A percentile compares a stretch with the other conserved stretches of the same genome.
These are phyloP conservation scores for Mycena epipterygia DNA, from an alignment of 768 basidiomycete genomes.

Conservation along the genomic window DNA sequence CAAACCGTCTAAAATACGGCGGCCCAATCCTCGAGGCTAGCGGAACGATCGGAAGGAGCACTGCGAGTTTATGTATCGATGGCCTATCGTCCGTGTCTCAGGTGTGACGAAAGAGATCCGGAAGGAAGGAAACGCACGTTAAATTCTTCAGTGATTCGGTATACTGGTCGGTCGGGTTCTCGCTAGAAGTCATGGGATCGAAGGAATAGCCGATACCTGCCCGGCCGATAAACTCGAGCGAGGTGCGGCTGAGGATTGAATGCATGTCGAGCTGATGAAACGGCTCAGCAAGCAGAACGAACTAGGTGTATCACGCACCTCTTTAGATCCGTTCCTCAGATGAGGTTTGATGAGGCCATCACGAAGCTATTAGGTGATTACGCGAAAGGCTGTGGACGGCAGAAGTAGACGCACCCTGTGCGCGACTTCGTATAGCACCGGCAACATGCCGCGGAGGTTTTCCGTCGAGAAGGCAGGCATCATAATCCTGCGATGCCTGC, in stretches of 20 bases:
- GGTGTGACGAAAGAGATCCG: background rate
- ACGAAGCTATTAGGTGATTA: background rate
- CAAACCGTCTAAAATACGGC: conserved; percentile 46
- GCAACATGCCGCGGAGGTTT: conserved; percentile 23
- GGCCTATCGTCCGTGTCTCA: conserved; percentile 3
- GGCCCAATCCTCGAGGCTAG: conserved; percentile 42
- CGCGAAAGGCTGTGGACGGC: background rate
- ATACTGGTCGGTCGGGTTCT: conserved; percentile 15
- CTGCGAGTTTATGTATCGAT: conserved; percentile 15
- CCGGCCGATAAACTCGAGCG: conserved; percentile 27
- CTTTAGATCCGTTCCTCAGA: background rate
- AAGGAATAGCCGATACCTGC: conserved; percentile 27
- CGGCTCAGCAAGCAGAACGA: background rate
- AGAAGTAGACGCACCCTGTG: conserved; percentile 24
- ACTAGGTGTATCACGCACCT: background rate
- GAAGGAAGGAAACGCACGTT: background rate
- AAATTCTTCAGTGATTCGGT: conserved; percentile 18
- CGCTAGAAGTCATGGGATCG: background rate
- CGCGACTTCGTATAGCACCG: conserved; percentile 23
- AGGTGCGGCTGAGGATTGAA: conserved; percentile 23
- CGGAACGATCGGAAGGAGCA: conserved; percentile 30
- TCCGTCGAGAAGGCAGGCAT: conserved; percentile 23
- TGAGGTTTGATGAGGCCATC: conserved; percentile 17
- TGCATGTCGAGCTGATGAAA: conserved; percentile 21
- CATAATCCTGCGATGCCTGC: conserved; percentile 26